These are phyloP conservation scores for Beauveria sp. DNA, from an alignment of 2,329 filamentous ascomycete genomes.

Conservation along the genomic window DNA sequence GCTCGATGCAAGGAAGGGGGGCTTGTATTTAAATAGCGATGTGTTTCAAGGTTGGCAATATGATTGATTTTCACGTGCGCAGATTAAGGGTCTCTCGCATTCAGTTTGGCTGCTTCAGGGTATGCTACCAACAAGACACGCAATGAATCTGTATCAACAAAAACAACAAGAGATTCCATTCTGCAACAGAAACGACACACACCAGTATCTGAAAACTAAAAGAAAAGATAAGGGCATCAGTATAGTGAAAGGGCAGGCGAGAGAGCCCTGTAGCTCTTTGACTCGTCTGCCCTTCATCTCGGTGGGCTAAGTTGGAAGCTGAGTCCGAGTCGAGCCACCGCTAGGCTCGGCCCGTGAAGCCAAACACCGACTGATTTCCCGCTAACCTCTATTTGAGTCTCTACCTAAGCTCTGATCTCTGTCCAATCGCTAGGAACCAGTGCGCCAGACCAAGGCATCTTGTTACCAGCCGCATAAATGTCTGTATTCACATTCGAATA, in stretches of 20 bases:
- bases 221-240: not conserved
- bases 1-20: not conserved
- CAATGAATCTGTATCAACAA: not conserved
- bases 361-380: not conserved
- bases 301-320: not conserved
- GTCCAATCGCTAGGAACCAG: not conserved
- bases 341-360: not conserved
- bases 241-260: not conserved
- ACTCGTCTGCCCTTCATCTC: not conserved
- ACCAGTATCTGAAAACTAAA: not conserved
- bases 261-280: not conserved
- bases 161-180: not conserved
- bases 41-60: not conserved
- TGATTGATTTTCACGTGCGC: not conserved
- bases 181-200: not conserved
- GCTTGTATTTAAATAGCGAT: not conserved
- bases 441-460: not conserved
- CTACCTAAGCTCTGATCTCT: not conserved
- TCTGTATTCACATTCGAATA: not conserved
- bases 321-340: not conserved
- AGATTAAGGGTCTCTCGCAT: too few relatives aligned
- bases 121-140: too few relatives aligned
- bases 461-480: not conserved
- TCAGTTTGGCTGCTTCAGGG: too few relatives aligned
- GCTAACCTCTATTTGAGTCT: not conserved